Percentiles rank a stretch among this genome's conserved stretches.
phyloP scores from a whole-genome alignment of 1,284 basidiomycete species.

The Cutaneotrichosporon cutaneum region DNA sequence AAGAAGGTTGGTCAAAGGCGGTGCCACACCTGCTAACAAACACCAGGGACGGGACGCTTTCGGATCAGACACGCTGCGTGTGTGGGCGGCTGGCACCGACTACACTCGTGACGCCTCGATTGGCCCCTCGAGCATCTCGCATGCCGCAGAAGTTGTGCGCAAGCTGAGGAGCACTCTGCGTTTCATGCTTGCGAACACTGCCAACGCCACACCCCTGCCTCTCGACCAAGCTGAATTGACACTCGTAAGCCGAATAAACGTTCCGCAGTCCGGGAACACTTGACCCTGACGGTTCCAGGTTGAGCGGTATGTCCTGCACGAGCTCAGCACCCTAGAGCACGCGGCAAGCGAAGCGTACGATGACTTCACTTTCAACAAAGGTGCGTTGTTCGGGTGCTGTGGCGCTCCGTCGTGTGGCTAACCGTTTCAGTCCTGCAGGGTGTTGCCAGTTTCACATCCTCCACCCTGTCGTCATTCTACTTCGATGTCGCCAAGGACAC shows the following conservation, averaged over 20 bases:
- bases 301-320: constrained; percentile 82
- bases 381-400: constrained; percentile 56
- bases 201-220: constrained; percentile 40
- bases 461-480: constrained; percentile 65
- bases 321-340: constrained; percentile 71
- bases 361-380: constrained; percentile 78
- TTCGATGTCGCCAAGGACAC: constrained; percentile 90
- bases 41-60: constrained; percentile 70
- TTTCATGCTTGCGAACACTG: constrained; percentile 84
- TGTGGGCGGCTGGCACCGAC: constrained; percentile 92
- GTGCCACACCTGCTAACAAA: not conserved
- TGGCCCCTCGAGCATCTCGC: constrained; percentile 72
- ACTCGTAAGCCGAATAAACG: constrained; percentile 24
- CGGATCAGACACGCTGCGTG: constrained; percentile 80
- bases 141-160: constrained; percentile 73
- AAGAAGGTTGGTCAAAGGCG: constrained; percentile 60
- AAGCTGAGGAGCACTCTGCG: constrained; percentile 85
- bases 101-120: constrained; percentile 87
- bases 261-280: constrained; percentile 50
- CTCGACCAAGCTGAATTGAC: constrained; percentile 33
- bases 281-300: constrained; percentile 66
- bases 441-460: constrained; percentile 53
- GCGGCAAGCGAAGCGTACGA: constrained; percentile 68
- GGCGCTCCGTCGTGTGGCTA: constrained; percentile 56
- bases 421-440: constrained; percentile 54